These are phyloP conservation scores for Solidago caesia DNA, from an alignment of 129 eudicot species.

Conservation along the genomic window DNA sequence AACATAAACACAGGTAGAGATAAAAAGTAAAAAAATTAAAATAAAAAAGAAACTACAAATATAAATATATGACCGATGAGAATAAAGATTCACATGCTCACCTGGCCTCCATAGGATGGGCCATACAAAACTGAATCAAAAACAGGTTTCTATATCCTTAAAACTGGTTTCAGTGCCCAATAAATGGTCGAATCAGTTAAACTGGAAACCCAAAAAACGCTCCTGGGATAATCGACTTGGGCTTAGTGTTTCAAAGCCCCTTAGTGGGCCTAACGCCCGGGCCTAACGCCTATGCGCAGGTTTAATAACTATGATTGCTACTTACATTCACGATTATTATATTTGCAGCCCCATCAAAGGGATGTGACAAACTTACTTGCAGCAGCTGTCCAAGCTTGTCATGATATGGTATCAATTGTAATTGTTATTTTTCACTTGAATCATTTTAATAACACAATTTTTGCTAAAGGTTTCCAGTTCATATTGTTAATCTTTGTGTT, in stretches of 20 bases:
- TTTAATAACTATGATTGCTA: no score
- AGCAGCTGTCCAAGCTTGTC: constrained; percentile 98
- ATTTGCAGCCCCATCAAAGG: constrained; percentile 90
- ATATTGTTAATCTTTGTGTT: not conserved
- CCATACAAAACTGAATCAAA: no score
- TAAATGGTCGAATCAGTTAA: no score
- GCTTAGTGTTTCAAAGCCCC: no score
- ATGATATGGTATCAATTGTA: constrained; percentile 76
- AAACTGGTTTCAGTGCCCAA: no score
- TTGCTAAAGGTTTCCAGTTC: not conserved
- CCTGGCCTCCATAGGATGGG: constrained; percentile 62
- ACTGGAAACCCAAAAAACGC: no score
- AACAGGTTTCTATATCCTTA: no score
- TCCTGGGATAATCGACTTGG: no score
- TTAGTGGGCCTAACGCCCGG: not conserved
- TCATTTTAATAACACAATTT: not conserved
- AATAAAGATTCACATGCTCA: constrained; percentile 28
- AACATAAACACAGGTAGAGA: no score
- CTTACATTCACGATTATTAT: constrained; percentile 5
- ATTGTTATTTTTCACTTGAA: not conserved
- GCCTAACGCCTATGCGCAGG: no score
- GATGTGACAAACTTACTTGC: constrained; percentile 90
- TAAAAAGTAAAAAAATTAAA: no score
- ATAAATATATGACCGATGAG: not conserved
- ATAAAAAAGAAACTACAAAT: no score